These are phyloP conservation scores for Cyclaneusma minus DNA, from an alignment of 2,329 filamentous ascomycete genomes.

Conservation along the genomic window DNA sequence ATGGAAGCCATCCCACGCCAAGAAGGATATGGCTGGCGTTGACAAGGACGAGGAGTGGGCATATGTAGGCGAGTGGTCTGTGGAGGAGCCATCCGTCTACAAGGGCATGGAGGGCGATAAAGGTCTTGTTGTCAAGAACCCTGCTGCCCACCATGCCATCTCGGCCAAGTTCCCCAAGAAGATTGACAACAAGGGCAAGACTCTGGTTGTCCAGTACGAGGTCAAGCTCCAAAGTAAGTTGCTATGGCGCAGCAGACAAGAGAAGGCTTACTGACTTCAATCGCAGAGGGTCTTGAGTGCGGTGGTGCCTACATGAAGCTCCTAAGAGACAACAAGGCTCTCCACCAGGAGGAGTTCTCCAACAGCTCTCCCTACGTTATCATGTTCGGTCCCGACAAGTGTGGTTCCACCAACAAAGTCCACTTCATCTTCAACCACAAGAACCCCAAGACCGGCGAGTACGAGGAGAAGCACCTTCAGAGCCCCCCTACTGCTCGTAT, in stretches of 20 bases:
- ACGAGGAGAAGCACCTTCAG: conserved; percentile 97
- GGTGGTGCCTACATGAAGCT: conserved; percentile 99
- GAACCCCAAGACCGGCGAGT: conserved; percentile 99
- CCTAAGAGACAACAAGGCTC: conserved; percentile 90
- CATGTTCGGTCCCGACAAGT: conserved; percentile 99
- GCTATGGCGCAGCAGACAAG: conserved; percentile 1
- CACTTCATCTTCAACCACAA: conserved; percentile 99
- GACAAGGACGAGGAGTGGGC: conserved; percentile 82
- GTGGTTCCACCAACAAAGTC: conserved; percentile 96
- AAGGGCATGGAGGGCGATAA: conserved; percentile 93
- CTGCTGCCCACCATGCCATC: conserved; percentile 96
- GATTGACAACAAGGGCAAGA: conserved; percentile 95
- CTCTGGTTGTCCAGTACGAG: conserved; percentile 95
- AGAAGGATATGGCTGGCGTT: conserved; percentile 70
- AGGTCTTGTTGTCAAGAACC: conserved; percentile 95
- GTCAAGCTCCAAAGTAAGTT: conserved; percentile 93
- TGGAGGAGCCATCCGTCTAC: conserved; percentile 81
- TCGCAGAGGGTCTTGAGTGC: conserved; percentile 77
- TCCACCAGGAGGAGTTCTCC: conserved; percentile 94
- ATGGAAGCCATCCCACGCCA: conserved; percentile 92
- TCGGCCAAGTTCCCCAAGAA: conserved; percentile 96
- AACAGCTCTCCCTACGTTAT: conserved; percentile 96
- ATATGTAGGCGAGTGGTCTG: conserved; percentile 90
- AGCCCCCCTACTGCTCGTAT: conserved; percentile 74
- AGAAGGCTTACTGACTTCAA: conserved; percentile 17